Percentiles rank a stretch among this genome's conserved stretches.
These are phyloP conservation scores for Termitomyces sp. DNA, from an alignment of 768 basidiomycete species.

Conservation along the genomic window DNA sequence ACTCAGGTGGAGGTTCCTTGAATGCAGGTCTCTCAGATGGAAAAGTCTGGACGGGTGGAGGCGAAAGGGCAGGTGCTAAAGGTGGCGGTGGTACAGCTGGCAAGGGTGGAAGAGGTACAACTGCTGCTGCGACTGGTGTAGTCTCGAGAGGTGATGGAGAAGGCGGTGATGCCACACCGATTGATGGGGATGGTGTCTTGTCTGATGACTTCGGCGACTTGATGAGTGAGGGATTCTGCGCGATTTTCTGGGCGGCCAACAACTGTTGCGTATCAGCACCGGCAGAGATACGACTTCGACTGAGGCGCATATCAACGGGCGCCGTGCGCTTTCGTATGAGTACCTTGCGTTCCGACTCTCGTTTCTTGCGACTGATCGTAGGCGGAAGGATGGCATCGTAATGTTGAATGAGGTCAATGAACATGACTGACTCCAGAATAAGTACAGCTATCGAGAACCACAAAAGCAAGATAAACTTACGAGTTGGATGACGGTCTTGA, in stretches of 20 bases:
- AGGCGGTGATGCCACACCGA: constrained; percentile 8
- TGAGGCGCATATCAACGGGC: constrained; percentile 83
- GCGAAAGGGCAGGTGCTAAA: constrained; percentile 15
- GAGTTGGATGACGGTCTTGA: constrained; percentile 82
- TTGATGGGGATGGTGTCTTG: constrained; percentile 22
- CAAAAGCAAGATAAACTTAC: constrained; percentile 31
- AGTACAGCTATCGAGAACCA: background rate
- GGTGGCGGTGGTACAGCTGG: constrained; percentile 15
- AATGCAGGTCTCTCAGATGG: constrained; percentile 30
- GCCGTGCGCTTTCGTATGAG: constrained; percentile 84
- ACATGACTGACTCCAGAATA: constrained; percentile 47
- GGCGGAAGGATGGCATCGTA: constrained; percentile 74
- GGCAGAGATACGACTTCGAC: constrained; percentile 67
- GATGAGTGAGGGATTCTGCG: constrained; percentile 43
- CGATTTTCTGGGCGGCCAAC: constrained; percentile 63
- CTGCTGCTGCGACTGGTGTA: background rate
- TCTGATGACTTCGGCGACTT: constrained; percentile 29
- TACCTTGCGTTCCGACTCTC: constrained; percentile 80
- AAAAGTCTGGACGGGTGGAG: constrained; percentile 24
- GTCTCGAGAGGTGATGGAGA: constrained; percentile 15
- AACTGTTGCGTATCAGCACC: constrained; percentile 67
- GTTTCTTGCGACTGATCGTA: constrained; percentile 78
- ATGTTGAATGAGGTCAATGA: constrained; percentile 78
- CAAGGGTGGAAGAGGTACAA: constrained; percentile 7
- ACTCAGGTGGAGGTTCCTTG: constrained; percentile 59